Evolutionary conservation across 176 grass and related monocot species (phyloP).

Genomic region (Raddia guianensis): DNA sequence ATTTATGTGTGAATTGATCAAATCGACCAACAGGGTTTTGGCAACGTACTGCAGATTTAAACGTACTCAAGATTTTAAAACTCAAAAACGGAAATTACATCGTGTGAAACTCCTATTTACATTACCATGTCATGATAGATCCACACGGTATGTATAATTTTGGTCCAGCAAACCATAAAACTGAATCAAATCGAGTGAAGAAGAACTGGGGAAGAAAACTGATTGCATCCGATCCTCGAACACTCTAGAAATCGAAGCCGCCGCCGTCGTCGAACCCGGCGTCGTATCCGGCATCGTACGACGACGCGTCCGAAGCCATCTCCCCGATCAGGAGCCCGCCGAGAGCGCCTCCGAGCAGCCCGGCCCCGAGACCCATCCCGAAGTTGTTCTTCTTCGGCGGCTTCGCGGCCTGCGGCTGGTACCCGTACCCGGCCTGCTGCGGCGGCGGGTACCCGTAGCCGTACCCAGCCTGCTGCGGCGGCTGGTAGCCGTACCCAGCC

Average conservation of each 20-base stretch:
- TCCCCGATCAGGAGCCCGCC: slow-evolving; percentile 77
- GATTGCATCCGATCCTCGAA: background rate
- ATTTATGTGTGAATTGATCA: background rate
- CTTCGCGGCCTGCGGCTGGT: slow-evolving; percentile 54
- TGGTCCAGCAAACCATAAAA: background rate
- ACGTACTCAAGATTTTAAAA: background rate
- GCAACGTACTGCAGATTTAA: background rate
- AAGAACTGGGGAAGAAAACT: background rate
- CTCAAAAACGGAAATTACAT: background rate
- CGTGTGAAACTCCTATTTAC: slow-evolving; percentile 45
- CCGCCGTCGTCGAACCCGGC: slow-evolving; percentile 63
- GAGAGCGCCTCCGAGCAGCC: slow-evolving; percentile 66
- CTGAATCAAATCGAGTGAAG: background rate
- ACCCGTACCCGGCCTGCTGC: slow-evolving; percentile 50
- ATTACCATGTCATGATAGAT: background rate
- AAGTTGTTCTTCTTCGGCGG: slow-evolving; percentile 61
- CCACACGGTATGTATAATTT: background rate
- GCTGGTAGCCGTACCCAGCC: slow-evolving; percentile 55
- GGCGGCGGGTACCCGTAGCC: slow-evolving; percentile 41
- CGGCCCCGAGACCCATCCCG: slow-evolving; percentile 67
- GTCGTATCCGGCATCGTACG: slow-evolving; percentile 56
- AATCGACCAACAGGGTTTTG: background rate
- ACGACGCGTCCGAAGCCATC: slow-evolving; percentile 42
- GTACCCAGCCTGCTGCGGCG: slow-evolving; percentile 52
- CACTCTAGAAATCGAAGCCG: slow-evolving; percentile 69